These are phyloP conservation scores for Penicillium ochrochloron DNA, from an alignment of 495 filamentous ascomycete species.

Conservation along the genomic window DNA sequence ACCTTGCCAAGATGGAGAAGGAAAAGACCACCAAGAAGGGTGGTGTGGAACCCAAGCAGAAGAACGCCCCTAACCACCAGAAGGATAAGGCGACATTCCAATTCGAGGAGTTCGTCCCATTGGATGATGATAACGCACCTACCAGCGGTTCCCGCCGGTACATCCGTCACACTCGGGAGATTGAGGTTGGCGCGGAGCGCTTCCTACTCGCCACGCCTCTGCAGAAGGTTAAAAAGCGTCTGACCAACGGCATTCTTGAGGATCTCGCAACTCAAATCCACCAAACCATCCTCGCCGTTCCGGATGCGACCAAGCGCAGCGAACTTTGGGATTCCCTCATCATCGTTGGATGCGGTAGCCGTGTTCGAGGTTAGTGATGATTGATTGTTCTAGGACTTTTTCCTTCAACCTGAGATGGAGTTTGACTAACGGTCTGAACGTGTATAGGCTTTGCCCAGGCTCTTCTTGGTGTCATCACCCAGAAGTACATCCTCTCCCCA, in stretches of 20 bases:
- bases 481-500: constrained; percentile 87
- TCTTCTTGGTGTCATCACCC: constrained; percentile 73
- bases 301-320: constrained; percentile 76
- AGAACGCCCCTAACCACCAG: constrained; percentile 81
- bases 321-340: constrained; percentile 89
- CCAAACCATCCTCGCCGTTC: constrained; percentile 75
- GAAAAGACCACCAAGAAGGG: constrained; percentile 78
- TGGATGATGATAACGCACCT: constrained; percentile 48
- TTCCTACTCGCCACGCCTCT: constrained; percentile 71
- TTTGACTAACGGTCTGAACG: constrained; percentile 4
- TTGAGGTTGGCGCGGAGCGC: constrained; percentile 86
- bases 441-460: constrained; percentile 78
- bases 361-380: constrained; percentile 66
- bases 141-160: constrained; percentile 36
- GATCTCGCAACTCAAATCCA: constrained; percentile 82
- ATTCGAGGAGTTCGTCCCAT: constrained; percentile 74
- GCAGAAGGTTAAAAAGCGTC: constrained; percentile 34
- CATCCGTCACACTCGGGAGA: constrained; percentile 61
- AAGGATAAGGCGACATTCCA: constrained; percentile 76
- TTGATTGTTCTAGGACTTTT: background rate
- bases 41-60: constrained; percentile 53
- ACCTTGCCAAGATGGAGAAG: constrained; percentile 86
- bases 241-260: constrained; percentile 71
- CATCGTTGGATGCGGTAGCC: constrained; percentile 86
- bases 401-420: background rate